Percentiles rank a stretch among this genome's conserved stretches.
Conservation (phyloP, 805 yeast species). For the Nakazawaea populi region DNA sequence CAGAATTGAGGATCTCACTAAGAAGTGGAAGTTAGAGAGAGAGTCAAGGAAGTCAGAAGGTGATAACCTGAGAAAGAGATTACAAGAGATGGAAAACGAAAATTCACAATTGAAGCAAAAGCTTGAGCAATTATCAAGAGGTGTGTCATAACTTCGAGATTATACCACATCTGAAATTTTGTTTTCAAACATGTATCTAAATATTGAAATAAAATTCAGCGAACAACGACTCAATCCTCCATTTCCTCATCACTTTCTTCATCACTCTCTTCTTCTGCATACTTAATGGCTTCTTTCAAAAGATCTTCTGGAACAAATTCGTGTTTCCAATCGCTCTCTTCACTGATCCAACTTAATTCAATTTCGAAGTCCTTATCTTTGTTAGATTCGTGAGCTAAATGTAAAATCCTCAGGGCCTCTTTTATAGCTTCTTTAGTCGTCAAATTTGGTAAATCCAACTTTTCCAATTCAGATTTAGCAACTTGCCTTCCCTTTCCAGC, state of each 20-base stretch:
- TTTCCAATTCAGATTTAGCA: slow-evolving; percentile 96
- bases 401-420: slow-evolving; percentile 90
- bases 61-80: slow-evolving; percentile 45
- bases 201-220: background rate
- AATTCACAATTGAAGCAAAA: slow-evolving; percentile 33
- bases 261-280: slow-evolving; percentile 82
- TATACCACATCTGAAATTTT: background rate
- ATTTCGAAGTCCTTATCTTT: slow-evolving; percentile 96
- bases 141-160: too few species aligned
- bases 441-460: slow-evolving; percentile 67
- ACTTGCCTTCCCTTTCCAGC: slow-evolving; percentile 97
- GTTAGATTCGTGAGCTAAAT: slow-evolving; percentile 94
- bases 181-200: background rate
- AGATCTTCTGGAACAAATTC: slow-evolving; percentile 74
- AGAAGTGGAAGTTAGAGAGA: slow-evolving; percentile 64
- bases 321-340: slow-evolving; percentile 77
- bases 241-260: slow-evolving; percentile 56
- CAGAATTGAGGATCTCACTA: slow-evolving; percentile 56
- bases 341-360: slow-evolving; percentile 81
- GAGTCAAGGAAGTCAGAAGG: slow-evolving; percentile 62
- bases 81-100: slow-evolving; percentile 50
- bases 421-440: slow-evolving; percentile 80
- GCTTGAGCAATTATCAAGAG: slow-evolving; percentile 9
- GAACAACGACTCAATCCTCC: slow-evolving; percentile 19
- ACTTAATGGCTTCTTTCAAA: slow-evolving; percentile 74